A percentile compares a stretch with the other conserved stretches of the same genome.
Evolutionary conservation across 2,329 filamentous ascomycete species (phyloP).

Genomic region (Shiraia sp.): DNA sequence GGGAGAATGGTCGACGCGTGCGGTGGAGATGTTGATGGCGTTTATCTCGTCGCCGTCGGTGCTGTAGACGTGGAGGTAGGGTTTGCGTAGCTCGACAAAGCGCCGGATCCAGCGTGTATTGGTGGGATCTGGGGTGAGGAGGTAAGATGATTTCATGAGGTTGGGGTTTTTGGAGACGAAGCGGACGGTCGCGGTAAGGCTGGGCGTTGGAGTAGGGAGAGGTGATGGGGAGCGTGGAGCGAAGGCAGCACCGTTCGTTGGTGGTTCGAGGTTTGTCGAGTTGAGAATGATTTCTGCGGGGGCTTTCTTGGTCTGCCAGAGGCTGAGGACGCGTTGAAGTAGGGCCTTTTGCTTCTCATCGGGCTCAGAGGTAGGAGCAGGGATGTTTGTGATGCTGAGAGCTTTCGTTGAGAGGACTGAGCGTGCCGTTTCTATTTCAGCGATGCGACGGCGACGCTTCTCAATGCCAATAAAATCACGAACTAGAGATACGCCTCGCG

Average conservation of each 20-base stretch:
- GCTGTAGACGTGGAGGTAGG: constrained; percentile 89
- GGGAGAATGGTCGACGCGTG: constrained; percentile 88
- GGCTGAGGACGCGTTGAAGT: constrained; percentile 59
- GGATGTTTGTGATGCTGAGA: constrained; percentile 28
- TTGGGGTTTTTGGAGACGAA: constrained; percentile 74
- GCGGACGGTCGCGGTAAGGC: constrained; percentile 75
- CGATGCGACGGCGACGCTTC: constrained; percentile 72
- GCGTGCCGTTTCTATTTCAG: constrained; percentile 78
- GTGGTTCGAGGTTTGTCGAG: constrained; percentile 65
- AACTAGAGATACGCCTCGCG: constrained; percentile 87
- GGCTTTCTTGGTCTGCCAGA: constrained; percentile 61
- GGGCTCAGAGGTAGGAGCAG: constrained; percentile 19
- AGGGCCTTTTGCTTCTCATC: constrained; percentile 47
- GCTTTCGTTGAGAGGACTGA: constrained; percentile 63
- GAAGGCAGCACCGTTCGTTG: constrained; percentile 61
- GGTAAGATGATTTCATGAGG: constrained; percentile 81
- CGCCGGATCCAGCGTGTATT: constrained; percentile 86
- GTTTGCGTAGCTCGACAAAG: constrained; percentile 87
- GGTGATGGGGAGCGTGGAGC: constrained; percentile 45
- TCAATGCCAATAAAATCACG: constrained; percentile 78
- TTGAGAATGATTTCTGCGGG: constrained; percentile 53
- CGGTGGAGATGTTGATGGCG: constrained; percentile 85
- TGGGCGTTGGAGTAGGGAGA: constrained; percentile 54
- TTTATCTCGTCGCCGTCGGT: constrained; percentile 88
- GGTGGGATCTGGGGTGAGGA: constrained; percentile 81